These are phyloP conservation scores for Alternaria metachromatica DNA, from an alignment of 2,329 filamentous ascomycete species.

Conservation along the genomic window DNA sequence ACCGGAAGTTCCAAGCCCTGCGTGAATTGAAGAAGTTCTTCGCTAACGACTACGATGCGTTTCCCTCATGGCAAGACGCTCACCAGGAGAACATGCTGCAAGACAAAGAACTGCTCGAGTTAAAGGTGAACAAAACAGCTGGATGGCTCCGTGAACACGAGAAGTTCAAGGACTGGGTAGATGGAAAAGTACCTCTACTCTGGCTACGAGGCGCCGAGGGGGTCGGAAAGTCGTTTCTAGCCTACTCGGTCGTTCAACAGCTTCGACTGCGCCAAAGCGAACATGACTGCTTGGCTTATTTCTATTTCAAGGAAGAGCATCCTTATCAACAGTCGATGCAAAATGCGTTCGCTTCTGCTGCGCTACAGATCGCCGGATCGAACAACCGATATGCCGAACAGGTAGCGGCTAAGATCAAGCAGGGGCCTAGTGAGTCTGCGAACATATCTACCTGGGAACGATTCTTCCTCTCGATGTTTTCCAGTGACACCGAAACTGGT, in stretches of 20 bases:
- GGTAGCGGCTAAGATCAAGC: slow-evolving; percentile 33
- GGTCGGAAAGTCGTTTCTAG: slow-evolving; percentile 2
- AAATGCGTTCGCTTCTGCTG: slow-evolving; percentile 33
- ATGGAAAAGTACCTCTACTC: neutral
- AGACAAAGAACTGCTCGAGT: neutral
- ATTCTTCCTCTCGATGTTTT: neutral
- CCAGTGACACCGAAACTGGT: neutral
- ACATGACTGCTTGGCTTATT: slow-evolving; percentile 32
- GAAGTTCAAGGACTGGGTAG: neutral
- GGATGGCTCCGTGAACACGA: neutral
- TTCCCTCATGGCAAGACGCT: neutral
- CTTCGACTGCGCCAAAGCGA: neutral
- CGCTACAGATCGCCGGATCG: slow-evolving; percentile 42
- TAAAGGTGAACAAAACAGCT: neutral
- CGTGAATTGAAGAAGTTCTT: slow-evolving; percentile 5
- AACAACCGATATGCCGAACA: slow-evolving; percentile 40
- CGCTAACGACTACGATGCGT: neutral
- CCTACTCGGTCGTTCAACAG: neutral
- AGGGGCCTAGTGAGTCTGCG: slow-evolving; percentile 21
- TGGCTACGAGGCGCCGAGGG: slow-evolving; percentile 1
- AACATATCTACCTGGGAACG: neutral
- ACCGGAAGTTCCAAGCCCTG: neutral
- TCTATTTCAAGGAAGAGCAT: slow-evolving; percentile 49
- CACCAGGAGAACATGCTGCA: neutral
- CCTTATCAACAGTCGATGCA: slow-evolving; percentile 26